Conservation (phyloP, 2,329 filamentous ascomycete species). For the Talaromyces albobiverticillius region DNA sequence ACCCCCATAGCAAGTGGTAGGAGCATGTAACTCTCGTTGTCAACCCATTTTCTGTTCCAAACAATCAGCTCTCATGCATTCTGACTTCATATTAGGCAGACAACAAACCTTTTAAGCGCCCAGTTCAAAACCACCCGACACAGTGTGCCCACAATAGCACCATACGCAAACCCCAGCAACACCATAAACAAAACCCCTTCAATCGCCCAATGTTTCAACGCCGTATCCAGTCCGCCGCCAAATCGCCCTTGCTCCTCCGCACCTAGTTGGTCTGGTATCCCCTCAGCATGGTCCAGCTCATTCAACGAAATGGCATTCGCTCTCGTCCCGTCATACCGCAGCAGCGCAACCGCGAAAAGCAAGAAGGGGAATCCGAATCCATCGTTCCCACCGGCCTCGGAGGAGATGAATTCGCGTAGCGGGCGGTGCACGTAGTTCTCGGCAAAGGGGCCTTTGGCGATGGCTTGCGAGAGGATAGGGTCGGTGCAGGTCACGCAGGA, state of each 20-base stretch:
- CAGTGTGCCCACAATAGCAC: conserved; percentile 49
- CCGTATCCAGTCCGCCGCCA: conserved; percentile 51
- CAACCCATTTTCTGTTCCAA: conserved; percentile 52
- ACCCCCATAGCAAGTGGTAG: conserved; percentile 52
- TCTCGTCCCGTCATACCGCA: conserved; percentile 50
- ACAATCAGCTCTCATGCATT: conserved; percentile 2
- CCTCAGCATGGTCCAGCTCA: conserved; percentile 20
- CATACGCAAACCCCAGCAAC: conserved; percentile 52
- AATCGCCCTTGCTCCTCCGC: conserved; percentile 48
- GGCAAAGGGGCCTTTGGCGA: conserved; percentile 62
- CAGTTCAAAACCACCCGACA: conserved; percentile 48
- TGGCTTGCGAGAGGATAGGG: conserved; percentile 60
- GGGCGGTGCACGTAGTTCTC: conserved; percentile 60
- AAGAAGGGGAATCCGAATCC: conserved; percentile 63
- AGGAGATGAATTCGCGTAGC: conserved; percentile 60
- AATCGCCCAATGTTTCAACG: conserved; percentile 57
- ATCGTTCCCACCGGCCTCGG: conserved; percentile 62
- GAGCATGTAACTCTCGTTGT: conserved; percentile 54
- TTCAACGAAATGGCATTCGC: conserved; percentile 19
- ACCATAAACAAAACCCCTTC: conserved; percentile 62
- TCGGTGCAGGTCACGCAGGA: conserved; percentile 63
- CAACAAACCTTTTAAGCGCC: conserved; percentile 28
- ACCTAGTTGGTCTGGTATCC: conserved; percentile 27
- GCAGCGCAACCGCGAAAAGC: conserved; percentile 56
- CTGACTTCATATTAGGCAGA: background rate